Evolutionary conservation across 208 protist genomes (phyloP), one percentile per base, ranked within the genome.

Genomic region (Phytomonas sp.): DNA sequence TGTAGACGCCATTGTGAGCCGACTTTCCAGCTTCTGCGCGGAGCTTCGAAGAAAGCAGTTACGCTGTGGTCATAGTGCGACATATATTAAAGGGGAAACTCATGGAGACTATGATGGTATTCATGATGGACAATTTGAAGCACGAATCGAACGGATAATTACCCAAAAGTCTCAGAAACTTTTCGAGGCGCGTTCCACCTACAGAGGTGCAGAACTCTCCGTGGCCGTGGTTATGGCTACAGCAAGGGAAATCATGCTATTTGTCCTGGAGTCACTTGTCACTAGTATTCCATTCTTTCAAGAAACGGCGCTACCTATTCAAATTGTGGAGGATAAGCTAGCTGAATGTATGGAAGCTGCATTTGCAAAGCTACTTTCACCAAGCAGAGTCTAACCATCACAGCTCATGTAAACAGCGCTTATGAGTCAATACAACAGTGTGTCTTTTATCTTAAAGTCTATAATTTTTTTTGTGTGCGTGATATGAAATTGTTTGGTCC

Each of bases 181-280:
- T 65, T 40, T 61, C 52, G 8, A 42, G 19, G 19, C 32, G 61
- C 61, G 29, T 33, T 7, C 16, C 1, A 26, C 14, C 61, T 6
- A 33, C 1, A 33, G 6, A 33, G 0, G 29, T 37, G 7, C 29
- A 19, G 61, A 33, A 64, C 32, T 74, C 4, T 74, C 70, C 0
- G 52, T 60, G 12, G 70, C 70, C 33, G 70, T 69, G 34, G 70
- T 69, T 34, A 63, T 60, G 45, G 70, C 70, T 11, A 34, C 56
- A 42, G 32, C 56, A 49, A 64, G 70, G 33, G 70, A 74, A 33
- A 60, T 74, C 64, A 74, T 69, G 33, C 63, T 74, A 26, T 42
- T 1, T 26, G 52, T 56, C 14, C 12, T 64, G 12, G 52, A 60
- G 29, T 59, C 37, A 30, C 42, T 69, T n/a, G 11, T 14, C 63